These are phyloP conservation scores for Acidomyces sp. DNA, from an alignment of 495 filamentous ascomycete genomes.

Conservation along the genomic window DNA sequence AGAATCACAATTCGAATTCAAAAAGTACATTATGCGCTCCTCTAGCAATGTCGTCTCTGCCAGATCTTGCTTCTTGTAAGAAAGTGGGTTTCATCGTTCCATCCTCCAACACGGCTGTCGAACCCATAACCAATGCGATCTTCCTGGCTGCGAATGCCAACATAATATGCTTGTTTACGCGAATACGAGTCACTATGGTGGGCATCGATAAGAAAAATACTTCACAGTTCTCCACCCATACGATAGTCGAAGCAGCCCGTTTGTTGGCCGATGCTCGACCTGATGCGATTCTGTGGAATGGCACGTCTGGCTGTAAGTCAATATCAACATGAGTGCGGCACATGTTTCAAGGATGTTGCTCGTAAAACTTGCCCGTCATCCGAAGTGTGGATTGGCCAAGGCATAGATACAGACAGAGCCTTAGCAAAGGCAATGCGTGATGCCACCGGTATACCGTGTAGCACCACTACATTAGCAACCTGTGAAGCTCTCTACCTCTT, in stretches of 20 bases:
- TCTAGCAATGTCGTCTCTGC: conserved; percentile 3
- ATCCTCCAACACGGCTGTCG: conserved; percentile 11
- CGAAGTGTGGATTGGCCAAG: conserved; percentile 9
- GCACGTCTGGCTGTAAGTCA: conserved; percentile 8
- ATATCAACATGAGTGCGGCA: no score
- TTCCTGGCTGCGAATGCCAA: conserved; percentile 1
- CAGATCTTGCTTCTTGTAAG: conserved; percentile 6
- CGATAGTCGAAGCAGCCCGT: conserved; percentile 5
- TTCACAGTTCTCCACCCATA: conserved; percentile 6
- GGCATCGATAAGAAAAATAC: conserved; percentile 2
- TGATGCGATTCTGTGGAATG: conserved; percentile 12
- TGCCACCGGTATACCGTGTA: conserved; percentile 4
- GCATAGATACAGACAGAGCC: conserved; percentile 1
- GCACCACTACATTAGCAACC: conserved; percentile 13
- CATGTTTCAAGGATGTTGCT: no score
- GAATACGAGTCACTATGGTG: conserved; percentile 7
- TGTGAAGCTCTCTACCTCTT: conserved; percentile 3
- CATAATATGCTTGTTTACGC: conserved; percentile 13
- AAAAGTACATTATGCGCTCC: no score
- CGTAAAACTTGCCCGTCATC: no score
- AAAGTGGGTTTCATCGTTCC: conserved; percentile 17
- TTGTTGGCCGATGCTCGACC: conserved; percentile 10
- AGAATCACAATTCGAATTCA: no score
- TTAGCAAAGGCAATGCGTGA: conserved; percentile 5
- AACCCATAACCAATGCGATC: conserved; percentile 9